These are phyloP conservation scores for Triangularia setosa DNA, from an alignment of 2,329 filamentous ascomycete species.

Conservation along the genomic window DNA sequence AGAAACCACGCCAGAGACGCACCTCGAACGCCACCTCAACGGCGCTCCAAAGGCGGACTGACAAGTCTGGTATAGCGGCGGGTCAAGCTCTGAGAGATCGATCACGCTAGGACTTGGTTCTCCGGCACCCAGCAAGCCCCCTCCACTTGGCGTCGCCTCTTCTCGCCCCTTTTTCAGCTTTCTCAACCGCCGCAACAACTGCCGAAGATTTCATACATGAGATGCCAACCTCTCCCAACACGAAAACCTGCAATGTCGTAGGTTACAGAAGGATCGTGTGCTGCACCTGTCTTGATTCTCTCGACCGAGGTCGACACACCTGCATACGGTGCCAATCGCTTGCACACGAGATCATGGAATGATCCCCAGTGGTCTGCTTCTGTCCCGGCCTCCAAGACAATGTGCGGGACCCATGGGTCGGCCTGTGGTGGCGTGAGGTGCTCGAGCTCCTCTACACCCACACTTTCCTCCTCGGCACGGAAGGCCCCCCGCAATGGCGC, in stretches of 20 bases:
- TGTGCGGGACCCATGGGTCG: neutral
- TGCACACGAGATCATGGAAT: neutral
- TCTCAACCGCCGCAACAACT: conserved; percentile 1
- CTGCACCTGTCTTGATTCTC: neutral
- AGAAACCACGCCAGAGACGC: neutral
- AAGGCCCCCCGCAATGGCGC: neutral
- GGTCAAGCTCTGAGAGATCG: neutral
- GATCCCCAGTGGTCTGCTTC: neutral
- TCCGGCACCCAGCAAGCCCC: neutral
- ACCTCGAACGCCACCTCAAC: neutral
- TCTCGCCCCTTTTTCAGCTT: neutral
- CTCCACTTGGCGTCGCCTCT: neutral
- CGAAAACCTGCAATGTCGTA: neutral
- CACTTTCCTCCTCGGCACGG: neutral
- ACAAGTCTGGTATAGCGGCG: neutral
- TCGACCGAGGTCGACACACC: neutral
- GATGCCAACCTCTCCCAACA: neutral
- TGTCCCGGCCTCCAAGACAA: neutral
- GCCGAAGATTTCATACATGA: conserved; percentile 1
- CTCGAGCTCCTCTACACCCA: neutral
- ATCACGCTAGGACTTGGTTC: neutral
- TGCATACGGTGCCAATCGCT: neutral
- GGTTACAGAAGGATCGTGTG: neutral
- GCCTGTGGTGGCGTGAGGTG: neutral
- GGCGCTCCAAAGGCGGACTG: neutral